Conservation (phyloP, 164 flowering plant genomes). For the Vitis riparia region DNA sequence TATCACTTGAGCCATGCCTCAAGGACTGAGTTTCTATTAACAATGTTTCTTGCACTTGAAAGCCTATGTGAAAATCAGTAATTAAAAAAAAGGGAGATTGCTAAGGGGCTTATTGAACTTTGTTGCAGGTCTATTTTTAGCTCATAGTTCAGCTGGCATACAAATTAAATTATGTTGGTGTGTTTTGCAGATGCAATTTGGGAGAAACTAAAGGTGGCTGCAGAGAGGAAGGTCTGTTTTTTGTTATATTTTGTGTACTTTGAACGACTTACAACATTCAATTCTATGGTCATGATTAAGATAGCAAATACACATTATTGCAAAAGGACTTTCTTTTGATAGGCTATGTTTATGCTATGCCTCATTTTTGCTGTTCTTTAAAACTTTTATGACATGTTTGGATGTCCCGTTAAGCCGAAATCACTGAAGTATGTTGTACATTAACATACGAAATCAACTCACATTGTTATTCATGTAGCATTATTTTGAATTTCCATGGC, state of each 20-base stretch:
- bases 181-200: constrained; percentile 52
- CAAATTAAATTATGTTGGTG: background rate
- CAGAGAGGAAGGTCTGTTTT: constrained; percentile 53
- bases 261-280: constrained; percentile 3
- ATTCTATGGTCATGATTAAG: too few species aligned
- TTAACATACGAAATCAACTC: too few species aligned
- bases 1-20: too few species aligned
- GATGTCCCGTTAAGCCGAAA: background rate
- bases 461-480: too few species aligned
- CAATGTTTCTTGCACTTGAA: too few species aligned
- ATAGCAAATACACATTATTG: too few species aligned
- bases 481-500: too few species aligned
- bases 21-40: too few species aligned
- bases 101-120: background rate
- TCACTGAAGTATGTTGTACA: too few species aligned
- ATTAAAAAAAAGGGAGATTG: too few species aligned
- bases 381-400: background rate
- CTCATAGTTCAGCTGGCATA: background rate
- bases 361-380: background rate
- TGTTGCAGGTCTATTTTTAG: background rate
- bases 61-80: too few species aligned
- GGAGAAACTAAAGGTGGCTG: constrained; percentile 54
- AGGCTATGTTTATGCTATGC: background rate
- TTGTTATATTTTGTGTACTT: background rate
- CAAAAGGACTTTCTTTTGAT: background rate